Conservation (phyloP, 1,284 basidiomycete genomes). For the Serendipita sp. region DNA sequence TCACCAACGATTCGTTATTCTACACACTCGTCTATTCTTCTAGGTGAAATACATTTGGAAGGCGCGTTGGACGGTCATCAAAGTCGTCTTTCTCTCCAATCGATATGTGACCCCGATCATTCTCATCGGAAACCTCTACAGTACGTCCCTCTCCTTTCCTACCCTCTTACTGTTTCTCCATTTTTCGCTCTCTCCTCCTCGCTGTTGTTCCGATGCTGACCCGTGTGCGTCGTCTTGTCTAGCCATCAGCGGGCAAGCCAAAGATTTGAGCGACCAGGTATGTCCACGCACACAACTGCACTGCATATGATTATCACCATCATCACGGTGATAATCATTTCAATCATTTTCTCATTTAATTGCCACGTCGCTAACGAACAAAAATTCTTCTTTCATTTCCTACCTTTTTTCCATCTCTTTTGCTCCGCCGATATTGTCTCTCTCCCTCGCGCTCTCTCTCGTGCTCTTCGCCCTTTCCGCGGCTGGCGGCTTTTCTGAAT, state of each 20-base stretch:
- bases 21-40: not conserved
- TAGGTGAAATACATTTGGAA: constrained; percentile 2
- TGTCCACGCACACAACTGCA: not conserved
- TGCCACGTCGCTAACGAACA: too few relatives aligned
- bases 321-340: too few relatives aligned
- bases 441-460: too few relatives aligned
- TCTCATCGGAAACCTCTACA: not conserved
- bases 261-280: not conserved
- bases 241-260: not conserved
- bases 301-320: too few relatives aligned
- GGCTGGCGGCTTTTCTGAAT: too few relatives aligned
- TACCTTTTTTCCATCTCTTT: too few relatives aligned
- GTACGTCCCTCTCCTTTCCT: not conserved
- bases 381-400: too few relatives aligned
- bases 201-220: not conserved
- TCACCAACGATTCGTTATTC: too few relatives aligned
- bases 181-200: not conserved
- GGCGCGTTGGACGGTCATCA: not conserved
- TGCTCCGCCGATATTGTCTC: too few relatives aligned
- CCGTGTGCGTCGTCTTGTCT: not conserved
- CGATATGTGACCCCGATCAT: not conserved
- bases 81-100: not conserved
- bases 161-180: too few relatives aligned
- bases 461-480: too few relatives aligned
- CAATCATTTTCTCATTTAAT: too few relatives aligned